These are phyloP conservation scores for Lanmaoa rubissima DNA, from an alignment of 768 basidiomycete genomes.

Conservation along the genomic window DNA sequence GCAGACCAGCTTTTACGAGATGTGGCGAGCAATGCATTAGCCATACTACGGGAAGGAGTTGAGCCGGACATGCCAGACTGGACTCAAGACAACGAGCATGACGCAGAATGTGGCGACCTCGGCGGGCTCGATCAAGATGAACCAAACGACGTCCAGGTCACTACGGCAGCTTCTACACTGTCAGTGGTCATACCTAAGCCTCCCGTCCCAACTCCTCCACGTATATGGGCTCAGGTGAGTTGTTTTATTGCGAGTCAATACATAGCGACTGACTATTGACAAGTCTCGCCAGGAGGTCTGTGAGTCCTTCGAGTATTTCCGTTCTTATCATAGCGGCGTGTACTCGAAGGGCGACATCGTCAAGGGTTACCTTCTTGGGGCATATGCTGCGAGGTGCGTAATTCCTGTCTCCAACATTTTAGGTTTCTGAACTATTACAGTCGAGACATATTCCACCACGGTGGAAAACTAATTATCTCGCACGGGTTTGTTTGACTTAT, in stretches of 20 bases:
- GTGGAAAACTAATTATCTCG: slow-evolving; percentile 73
- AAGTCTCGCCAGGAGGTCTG: slow-evolving; percentile 85
- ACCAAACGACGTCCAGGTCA: slow-evolving; percentile 13
- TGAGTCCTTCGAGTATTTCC: slow-evolving; percentile 67
- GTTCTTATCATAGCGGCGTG: slow-evolving; percentile 77
- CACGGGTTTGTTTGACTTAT: slow-evolving; percentile 59
- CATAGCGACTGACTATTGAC: slow-evolving; percentile 1
- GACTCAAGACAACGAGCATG: slow-evolving; percentile 23
- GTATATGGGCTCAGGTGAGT: slow-evolving; percentile 46
- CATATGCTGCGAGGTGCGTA: slow-evolving; percentile 61
- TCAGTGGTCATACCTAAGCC: slow-evolving; percentile 16
- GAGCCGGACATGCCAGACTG: slow-evolving; percentile 18
- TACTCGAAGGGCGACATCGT: slow-evolving; percentile 60
- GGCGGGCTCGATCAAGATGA: slow-evolving; percentile 8
- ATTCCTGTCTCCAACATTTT: neutral
- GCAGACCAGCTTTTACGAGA: slow-evolving; percentile 21
- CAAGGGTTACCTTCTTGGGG: slow-evolving; percentile 76
- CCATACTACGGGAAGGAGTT: slow-evolving; percentile 3
- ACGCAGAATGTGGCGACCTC: slow-evolving; percentile 13
- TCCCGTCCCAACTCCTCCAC: slow-evolving; percentile 31
- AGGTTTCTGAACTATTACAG: slow-evolving; percentile 37
- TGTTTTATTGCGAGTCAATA: neutral
- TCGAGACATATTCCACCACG: slow-evolving; percentile 64
- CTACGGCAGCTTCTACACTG: neutral
- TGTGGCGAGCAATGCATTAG: slow-evolving; percentile 14